phyloP scores from a whole-genome alignment of 352 stramenopile genomes.

The Poterioochromonas sp. region DNA sequence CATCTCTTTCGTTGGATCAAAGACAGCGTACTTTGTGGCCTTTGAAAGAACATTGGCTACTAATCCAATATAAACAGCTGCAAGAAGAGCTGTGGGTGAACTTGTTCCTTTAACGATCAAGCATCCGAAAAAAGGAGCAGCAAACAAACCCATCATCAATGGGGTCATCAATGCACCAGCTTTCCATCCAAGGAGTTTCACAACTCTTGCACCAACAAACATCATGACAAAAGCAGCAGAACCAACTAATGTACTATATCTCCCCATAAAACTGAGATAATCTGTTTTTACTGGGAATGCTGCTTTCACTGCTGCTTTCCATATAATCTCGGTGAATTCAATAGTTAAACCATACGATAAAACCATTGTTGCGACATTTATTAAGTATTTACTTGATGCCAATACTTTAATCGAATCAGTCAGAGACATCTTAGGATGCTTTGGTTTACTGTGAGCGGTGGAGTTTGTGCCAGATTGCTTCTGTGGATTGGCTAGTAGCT shows the following conservation, averaged over 20 bases:
- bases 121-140: constrained; percentile 64
- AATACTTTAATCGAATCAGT: constrained; percentile 56
- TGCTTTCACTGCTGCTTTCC: constrained; percentile 65
- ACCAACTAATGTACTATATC: constrained; percentile 59
- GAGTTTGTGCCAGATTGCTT: too few relatives aligned
- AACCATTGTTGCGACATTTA: constrained; percentile 59
- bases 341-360: constrained; percentile 66
- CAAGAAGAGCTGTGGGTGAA: constrained; percentile 27
- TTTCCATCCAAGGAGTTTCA: constrained; percentile 60
- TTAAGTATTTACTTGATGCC: constrained; percentile 58
- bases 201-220: constrained; percentile 61
- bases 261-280: constrained; percentile 69
- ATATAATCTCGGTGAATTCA: constrained; percentile 73
- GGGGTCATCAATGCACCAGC: constrained; percentile 61
- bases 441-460: neutral
- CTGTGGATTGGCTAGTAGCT: neutral
- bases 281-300: constrained; percentile 63
- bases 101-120: constrained; percentile 52
- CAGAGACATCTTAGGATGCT: constrained; percentile 54
- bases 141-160: constrained; percentile 55
- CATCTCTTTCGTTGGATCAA: constrained; percentile 59
- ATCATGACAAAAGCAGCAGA: constrained; percentile 62
- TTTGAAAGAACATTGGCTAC: constrained; percentile 50
- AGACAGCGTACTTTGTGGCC: constrained; percentile 49
- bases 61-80: constrained; percentile 34